These are phyloP conservation scores for Cardamine chenopodiifolia DNA, from an alignment of 345 rosid genomes.

Conservation along the genomic window DNA sequence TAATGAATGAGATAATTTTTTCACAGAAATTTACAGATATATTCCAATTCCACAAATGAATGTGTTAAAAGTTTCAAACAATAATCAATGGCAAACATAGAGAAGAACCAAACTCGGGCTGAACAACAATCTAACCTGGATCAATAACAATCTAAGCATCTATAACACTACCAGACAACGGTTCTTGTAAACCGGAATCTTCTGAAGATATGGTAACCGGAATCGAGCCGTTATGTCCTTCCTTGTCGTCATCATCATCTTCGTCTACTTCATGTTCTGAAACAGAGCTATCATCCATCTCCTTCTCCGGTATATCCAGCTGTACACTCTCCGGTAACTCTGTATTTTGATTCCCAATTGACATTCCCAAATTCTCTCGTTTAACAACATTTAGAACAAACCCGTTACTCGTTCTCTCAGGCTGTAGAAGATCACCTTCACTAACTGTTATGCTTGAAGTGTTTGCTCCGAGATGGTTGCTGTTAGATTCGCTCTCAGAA, in stretches of 20 bases:
- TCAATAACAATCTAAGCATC: slow-evolving; percentile 29
- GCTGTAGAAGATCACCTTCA: slow-evolving; percentile 88
- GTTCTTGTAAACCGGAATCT: slow-evolving; percentile 32
- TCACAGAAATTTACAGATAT: not conserved
- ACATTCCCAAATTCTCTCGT: slow-evolving; percentile 57
- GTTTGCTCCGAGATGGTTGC: slow-evolving; percentile 1
- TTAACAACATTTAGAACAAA: slow-evolving; percentile 73
- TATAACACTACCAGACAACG: slow-evolving; percentile 27
- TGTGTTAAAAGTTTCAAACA: slow-evolving; percentile 17
- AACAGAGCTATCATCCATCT: slow-evolving; percentile 64
- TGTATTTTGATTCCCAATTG: slow-evolving; percentile 43
- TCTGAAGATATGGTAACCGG: slow-evolving; percentile 16
- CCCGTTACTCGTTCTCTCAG: slow-evolving; percentile 72
- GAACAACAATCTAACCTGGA: not conserved
- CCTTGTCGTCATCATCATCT: slow-evolving; percentile 14
- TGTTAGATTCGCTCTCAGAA: slow-evolving; percentile 49
- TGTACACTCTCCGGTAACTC: slow-evolving; percentile 72
- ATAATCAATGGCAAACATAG: slow-evolving; percentile 16
- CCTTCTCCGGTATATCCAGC: slow-evolving; percentile 70
- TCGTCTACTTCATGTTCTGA: slow-evolving; percentile 60
- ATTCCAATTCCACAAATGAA: slow-evolving; percentile 15
- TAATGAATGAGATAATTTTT: not conserved
- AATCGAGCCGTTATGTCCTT: slow-evolving; percentile 3
- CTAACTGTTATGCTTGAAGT: slow-evolving; percentile 69
- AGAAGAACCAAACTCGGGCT: not conserved